A percentile compares a stretch with the other conserved stretches of the same genome.
phyloP scores from a whole-genome alignment of 2,329 filamentous ascomycete genomes.

The Truncatella angustata region DNA sequence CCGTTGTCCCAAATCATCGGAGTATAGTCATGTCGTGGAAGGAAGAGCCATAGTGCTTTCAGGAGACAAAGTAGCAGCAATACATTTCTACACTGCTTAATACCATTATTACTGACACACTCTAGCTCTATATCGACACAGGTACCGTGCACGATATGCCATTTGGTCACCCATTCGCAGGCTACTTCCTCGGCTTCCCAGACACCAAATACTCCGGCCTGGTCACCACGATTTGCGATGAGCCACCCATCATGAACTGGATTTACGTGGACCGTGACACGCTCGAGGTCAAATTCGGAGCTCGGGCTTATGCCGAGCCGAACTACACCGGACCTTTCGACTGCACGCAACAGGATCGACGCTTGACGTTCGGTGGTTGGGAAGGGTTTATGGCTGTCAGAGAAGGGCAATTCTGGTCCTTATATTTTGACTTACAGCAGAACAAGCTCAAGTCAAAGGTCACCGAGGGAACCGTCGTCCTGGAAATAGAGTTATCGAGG shows the following conservation, averaged over 20 bases:
- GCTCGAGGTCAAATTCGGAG: slow-evolving; percentile 44
- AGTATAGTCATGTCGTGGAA: slow-evolving; percentile 40
- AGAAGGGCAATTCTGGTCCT: slow-evolving; percentile 42
- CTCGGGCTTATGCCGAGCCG: slow-evolving; percentile 37
- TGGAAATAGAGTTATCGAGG: slow-evolving; percentile 53
- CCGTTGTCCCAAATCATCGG: slow-evolving; percentile 44
- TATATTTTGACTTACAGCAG: slow-evolving; percentile 47
- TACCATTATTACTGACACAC: background rate
- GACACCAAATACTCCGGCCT: slow-evolving; percentile 42
- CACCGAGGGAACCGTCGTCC: slow-evolving; percentile 43
- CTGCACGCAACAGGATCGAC: slow-evolving; percentile 48
- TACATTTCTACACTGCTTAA: background rate
- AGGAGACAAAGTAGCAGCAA: slow-evolving; percentile 34
- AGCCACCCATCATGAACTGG: slow-evolving; percentile 49
- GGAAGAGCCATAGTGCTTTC: slow-evolving; percentile 44
- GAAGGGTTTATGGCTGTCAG: slow-evolving; percentile 48
- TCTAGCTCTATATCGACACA: slow-evolving; percentile 46
- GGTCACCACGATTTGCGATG: slow-evolving; percentile 45
- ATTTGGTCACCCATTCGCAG: slow-evolving; percentile 46
- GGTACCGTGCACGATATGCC: slow-evolving; percentile 36
- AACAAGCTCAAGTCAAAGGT: slow-evolving; percentile 39
- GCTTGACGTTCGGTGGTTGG: slow-evolving; percentile 47
- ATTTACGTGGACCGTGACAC: slow-evolving; percentile 44
- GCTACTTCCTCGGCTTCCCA: slow-evolving; percentile 57
- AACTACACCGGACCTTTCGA: slow-evolving; percentile 46